Evolutionary conservation across 2,329 filamentous ascomycete species (phyloP), one percentile per base, ranked within the genome.

Genomic region (Apiospora saccharicola): DNA sequence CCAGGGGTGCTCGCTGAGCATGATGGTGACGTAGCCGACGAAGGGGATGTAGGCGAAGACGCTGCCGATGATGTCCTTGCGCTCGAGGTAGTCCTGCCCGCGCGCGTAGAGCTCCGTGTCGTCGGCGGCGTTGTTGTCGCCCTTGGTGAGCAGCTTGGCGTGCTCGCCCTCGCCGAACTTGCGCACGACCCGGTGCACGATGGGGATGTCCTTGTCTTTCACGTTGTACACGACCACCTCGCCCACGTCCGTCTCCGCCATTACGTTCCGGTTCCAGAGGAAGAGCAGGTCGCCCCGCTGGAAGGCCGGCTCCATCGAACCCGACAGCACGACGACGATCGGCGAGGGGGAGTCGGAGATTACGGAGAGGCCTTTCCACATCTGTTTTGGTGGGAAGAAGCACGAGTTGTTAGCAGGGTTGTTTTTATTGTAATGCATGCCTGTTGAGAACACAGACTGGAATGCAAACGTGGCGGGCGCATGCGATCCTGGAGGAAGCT

Each of bases 1-100:
- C 96, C 96, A 98, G 7, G 96, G 96, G 81, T 99, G 92, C 82
- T 99, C 96, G 75, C 94, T 96, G 74, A 99, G 86, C 82, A 98
- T 86, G 77, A 99, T 99, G 1, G 96, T 99, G 67, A 98, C 95
- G 80, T 98, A 98, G 76, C 96, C 96, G 19, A 98, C 95, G 79
- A 96, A 97, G 0, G 96, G 96, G 72, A 98, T 91, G 81, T 97
- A 99, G 49, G 90, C 96, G 14, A 96, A 87, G 8, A 98, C 96
- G 77, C 93, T 97, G 67, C 96, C 96, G 72, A 99, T 94, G 71
- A 99, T 95, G 80, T 98, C 96, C 80, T 93, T 89, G 73, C 96
- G 90, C 81, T 93, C 91, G 67, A 99, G 87, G 81, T 94, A 97
- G 80, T 94, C 93, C 84, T 99, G 96, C 24, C 93, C 94, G 51